Evolutionary conservation across 495 filamentous ascomycete genomes (phyloP), one percentile per base, ranked within the genome.

Genomic region (Mycothermus thermophilus): DNA sequence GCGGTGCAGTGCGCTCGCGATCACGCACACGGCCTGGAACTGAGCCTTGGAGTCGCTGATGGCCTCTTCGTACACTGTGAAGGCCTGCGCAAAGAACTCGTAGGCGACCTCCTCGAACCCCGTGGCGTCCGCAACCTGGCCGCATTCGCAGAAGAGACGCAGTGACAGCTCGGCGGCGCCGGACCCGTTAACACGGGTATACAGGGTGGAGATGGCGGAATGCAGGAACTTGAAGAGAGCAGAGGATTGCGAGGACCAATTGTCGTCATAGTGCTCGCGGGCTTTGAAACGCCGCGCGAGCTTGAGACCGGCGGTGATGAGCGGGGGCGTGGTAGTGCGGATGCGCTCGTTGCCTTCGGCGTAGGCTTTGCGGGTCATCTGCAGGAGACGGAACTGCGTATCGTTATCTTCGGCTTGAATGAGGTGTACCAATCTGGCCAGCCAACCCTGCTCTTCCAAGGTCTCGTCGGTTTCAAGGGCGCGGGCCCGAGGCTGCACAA

Each of bases 51-150:
- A 93, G 53, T 97, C 90, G 35, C 82, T 88, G 38, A 97, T 81
- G 1, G 81, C 75, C 58, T 96, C 92, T 52, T 97, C 90, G 52
- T 97, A 97, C 20, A 96, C 84, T 0, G 90, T 96, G 42, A 97
- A 97, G 1, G 90, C 90, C 52, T 97, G 92, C 2, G 88, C 90
- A 48, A 95, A 97, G 66, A 92, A 96, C 57, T 97, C 90, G 57
- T 97, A 97, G 12, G 83, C 80, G 17, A 94, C 80, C 59, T 96
- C 90, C 56, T 96, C 90, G 44, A 87, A 87, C 10, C 80, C 83
- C 4, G 77, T 87, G 55, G 90, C 82, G 47, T 94, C 88, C 15
- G 92, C 85, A 19, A 88, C 77, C 58, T 95, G 87, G 11, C 90
- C 90, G 50, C 84, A 93, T 40, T 80, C 75, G 33, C 87, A 74